Conservation (phyloP, 495 filamentous ascomycete genomes). For the Penicillium salamii region DNA sequence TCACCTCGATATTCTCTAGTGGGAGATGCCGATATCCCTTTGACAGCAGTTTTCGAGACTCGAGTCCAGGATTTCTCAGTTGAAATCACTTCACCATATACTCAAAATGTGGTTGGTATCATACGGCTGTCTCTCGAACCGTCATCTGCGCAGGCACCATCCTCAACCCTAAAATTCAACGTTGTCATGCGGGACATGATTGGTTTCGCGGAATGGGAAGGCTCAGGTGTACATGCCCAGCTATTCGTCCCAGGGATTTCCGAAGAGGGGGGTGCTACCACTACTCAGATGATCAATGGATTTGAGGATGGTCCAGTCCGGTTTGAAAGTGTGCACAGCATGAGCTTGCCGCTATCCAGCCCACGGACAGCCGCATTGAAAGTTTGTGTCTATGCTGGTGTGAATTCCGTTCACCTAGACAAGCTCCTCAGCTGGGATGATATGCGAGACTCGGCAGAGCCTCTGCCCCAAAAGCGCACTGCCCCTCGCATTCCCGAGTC, state of each 20-base stretch:
- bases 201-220: slow-evolving; percentile 94
- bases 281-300: slow-evolving; percentile 89
- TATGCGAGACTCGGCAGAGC: slow-evolving; percentile 69
- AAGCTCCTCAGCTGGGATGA: slow-evolving; percentile 99
- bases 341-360: slow-evolving; percentile 90
- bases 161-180: slow-evolving; percentile 94
- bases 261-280: slow-evolving; percentile 87
- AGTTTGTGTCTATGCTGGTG: slow-evolving; percentile 90
- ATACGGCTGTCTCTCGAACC: slow-evolving; percentile 89
- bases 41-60: slow-evolving; percentile 91
- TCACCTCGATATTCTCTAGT: slow-evolving; percentile 90
- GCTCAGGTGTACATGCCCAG: slow-evolving; percentile 92
- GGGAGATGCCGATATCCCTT: slow-evolving; percentile 89
- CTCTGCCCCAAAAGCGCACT: slow-evolving; percentile 56
- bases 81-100: slow-evolving; percentile 91
- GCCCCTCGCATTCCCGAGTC: slow-evolving; percentile 78
- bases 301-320: slow-evolving; percentile 94
- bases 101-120: slow-evolving; percentile 81
- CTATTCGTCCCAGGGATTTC: slow-evolving; percentile 91
- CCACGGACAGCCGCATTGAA: slow-evolving; percentile 71
- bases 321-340: slow-evolving; percentile 97
- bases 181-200: slow-evolving; percentile 97
- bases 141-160: slow-evolving; percentile 87
- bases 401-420: slow-evolving; percentile 91
- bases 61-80: slow-evolving; percentile 91